phyloP scores from a whole-genome alignment of 139 green algal species.

The Coelastrella sp. region DNA sequence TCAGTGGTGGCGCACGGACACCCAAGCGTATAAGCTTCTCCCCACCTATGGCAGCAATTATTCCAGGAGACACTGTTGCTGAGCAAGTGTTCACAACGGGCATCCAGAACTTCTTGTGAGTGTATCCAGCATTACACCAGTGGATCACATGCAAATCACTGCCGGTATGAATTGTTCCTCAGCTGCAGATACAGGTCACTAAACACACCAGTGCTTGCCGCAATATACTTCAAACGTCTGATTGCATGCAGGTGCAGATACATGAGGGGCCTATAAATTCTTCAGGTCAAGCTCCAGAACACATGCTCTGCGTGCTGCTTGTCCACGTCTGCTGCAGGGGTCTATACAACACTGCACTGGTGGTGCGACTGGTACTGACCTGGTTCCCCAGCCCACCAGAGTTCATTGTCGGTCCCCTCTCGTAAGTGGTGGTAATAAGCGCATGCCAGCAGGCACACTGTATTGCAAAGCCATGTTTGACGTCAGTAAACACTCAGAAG shows the following conservation, averaged over 20 bases:
- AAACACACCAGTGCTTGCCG: too few species aligned
- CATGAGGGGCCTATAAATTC: not conserved
- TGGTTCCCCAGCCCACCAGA: slow-evolving; percentile 96
- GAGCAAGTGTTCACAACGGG: slow-evolving; percentile 93
- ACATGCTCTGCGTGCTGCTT: not conserved
- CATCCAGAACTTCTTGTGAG: slow-evolving; percentile 81
- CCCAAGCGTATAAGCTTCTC: slow-evolving; percentile 46
- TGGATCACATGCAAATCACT: too few species aligned
- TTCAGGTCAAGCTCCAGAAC: not conserved
- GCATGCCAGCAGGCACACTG: not conserved
- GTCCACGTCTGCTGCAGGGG: slow-evolving; percentile 60
- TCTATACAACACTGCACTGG: slow-evolving; percentile 97
- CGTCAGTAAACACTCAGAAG: too few species aligned
- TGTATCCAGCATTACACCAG: not conserved
- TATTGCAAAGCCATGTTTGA: too few species aligned
- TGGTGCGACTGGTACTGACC: slow-evolving; percentile 94
- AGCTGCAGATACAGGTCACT: too few species aligned
- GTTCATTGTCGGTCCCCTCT: slow-evolving; percentile 80
- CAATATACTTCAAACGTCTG: too few species aligned
- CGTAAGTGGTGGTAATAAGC: slow-evolving; percentile 56
- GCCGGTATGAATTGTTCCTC: too few species aligned
- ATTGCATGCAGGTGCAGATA: not conserved
- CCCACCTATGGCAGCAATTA: slow-evolving; percentile 88
- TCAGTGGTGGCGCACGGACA: not conserved
- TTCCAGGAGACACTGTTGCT: slow-evolving; percentile 91